A percentile compares a stretch with the other conserved stretches of the same genome.
phyloP scores from a whole-genome alignment of 305 asterid species.

The Fraxinus xanthoxyloides region DNA sequence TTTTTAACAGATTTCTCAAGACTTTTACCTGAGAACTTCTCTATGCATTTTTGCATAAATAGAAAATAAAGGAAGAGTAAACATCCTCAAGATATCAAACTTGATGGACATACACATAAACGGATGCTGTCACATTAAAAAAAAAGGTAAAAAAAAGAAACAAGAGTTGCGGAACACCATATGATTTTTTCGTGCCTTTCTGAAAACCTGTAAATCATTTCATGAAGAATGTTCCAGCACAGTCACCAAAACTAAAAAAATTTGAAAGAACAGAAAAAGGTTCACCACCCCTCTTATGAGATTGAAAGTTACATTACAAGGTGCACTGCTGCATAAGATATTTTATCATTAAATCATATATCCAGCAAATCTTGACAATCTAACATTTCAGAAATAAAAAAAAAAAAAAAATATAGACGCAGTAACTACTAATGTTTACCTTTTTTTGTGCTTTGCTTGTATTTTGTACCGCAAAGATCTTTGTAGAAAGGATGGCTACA shows the following conservation, averaged over 20 bases:
- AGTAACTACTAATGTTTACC: slow-evolving; percentile 37
- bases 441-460: slow-evolving; percentile 77
- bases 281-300: background rate
- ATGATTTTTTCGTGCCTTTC: background rate
- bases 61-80: background rate
- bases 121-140: background rate
- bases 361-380: background rate
- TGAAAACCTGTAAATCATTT: background rate
- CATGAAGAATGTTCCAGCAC: background rate
- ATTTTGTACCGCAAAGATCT: slow-evolving; percentile 82
- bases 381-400: slow-evolving; percentile 10
- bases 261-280: background rate
- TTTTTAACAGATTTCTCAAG: background rate
- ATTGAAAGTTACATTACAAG: background rate
- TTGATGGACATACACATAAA: background rate
- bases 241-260: background rate
- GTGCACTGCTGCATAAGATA: background rate
- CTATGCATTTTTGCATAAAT: background rate
- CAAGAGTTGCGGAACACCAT: background rate
- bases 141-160: background rate
- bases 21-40: background rate
- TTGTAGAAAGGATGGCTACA: slow-evolving; percentile 90
- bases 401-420: background rate
- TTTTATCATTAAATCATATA: background rate
- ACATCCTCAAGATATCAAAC: background rate